Base-by-base conservation (phyloP, 1,139 yeast species). In the Casaregolazyma suthepensis region DNA sequence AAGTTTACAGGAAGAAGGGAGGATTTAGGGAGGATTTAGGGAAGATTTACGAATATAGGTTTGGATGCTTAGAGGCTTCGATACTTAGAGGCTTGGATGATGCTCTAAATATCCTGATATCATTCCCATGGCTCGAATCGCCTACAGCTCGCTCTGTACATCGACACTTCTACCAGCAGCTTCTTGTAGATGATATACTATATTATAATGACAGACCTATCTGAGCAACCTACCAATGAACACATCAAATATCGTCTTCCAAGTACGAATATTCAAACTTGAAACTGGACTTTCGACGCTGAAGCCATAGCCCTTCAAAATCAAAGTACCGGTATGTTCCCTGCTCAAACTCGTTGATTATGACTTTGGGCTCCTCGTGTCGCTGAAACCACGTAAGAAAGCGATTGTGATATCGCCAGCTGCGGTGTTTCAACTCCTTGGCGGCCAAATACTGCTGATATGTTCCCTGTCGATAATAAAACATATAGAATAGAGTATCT, bases 401-500 rank as follows among this genome's bases (percentile, higher is more conserved):
- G 51, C 81, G 80, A 55, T 78, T 81, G 70, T 91, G 90, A 73
- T 84, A 94, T 52, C 82, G 74, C 99, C 99, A 93, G 37, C 95
- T 90, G 64, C 97, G 80, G 58, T 76, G 77, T 56, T 82, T 78
- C 57, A 93, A 76, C 71, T 93, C 98, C 61, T 81, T 79, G 2
- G 97, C 95, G 7, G 97, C 90, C 57, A 88, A 78, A 67, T 83
- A 83, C 69, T 88, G 91, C 59, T 83, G 80, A 63, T 83, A 83
- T 9, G 84, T 76, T 20, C 84, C 85, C 61, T 81, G 85, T 53
- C 81, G 76, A 67, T 86, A 94, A 71, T 94, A 93, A 71, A 94
- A 93, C 56, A 94, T 87, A 75, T 88, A 94, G 63, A 93, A 91
- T 61, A 93, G 73, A 1, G 99, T 91, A 66, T 91, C 97, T 46